Percentiles rank a stretch among this genome's conserved stretches.
These are phyloP conservation scores for Flaveria sonorensis DNA, from an alignment of 129 eudicot genomes.

Conservation along the genomic window DNA sequence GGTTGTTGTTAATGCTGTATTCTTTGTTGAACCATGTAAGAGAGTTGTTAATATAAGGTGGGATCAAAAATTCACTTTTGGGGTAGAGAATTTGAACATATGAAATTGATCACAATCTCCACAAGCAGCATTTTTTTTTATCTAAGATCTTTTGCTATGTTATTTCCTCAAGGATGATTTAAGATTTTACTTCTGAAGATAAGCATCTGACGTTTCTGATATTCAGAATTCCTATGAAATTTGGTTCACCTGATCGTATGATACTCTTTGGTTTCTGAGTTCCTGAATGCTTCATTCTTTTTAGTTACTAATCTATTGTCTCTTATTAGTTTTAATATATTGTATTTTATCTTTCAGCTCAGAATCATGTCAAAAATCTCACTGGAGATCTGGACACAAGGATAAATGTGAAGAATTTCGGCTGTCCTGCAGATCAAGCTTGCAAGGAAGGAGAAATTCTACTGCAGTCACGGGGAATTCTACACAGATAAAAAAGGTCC, in stretches of 20 bases:
- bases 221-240: slow-evolving; percentile 2
- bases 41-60: slow-evolving; percentile 10
- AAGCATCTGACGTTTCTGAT: not conserved
- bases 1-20: not conserved
- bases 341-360: slow-evolving; percentile 53
- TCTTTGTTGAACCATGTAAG: not conserved
- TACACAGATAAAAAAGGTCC: slow-evolving; percentile 57
- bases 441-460: slow-evolving; percentile 41
- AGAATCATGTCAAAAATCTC: slow-evolving; percentile 64
- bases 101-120: not conserved
- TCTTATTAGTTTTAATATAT: not conserved
- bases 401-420: slow-evolving; percentile 49
- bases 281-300: not conserved
- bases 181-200: slow-evolving; percentile 13
- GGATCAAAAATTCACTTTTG: not conserved
- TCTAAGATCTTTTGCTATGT: not conserved
- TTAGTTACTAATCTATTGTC: not conserved
- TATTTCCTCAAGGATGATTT: slow-evolving; percentile 1
- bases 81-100: not conserved
- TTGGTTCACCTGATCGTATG: slow-evolving; percentile 3
- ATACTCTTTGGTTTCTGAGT: not conserved
- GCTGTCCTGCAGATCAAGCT: slow-evolving; percentile 36
- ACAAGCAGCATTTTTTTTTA: not conserved
- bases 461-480: slow-evolving; percentile 36
- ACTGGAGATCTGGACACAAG: slow-evolving; percentile 73